Evolutionary conservation across 441 rosid genomes (phyloP), one percentile per base, ranked within the genome.

Genomic region (Erysimum cheiri): DNA sequence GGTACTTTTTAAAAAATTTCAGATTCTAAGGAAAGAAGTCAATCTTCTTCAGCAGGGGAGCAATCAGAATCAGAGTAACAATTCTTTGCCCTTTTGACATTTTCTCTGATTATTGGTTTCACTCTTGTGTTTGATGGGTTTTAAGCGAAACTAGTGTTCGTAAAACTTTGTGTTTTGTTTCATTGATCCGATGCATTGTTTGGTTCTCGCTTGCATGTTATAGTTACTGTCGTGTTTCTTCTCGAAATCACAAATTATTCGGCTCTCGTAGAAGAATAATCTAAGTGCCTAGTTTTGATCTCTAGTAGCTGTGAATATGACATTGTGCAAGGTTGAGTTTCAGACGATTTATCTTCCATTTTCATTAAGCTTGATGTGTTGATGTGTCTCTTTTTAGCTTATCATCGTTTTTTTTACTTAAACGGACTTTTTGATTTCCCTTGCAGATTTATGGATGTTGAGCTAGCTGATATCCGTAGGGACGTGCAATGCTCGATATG

Each of bases 401-500:
- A 40, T 6, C 61, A 40, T 52, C n/a, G 12, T 22, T 49, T 26
- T 44, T 46, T 8, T 17, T 11, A 57, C 37, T 37, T 19, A 47
- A 29, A 47, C 49, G 5, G 66, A 14, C 57, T 36, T 49, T 7
- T 39, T 37, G 32, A 4, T 43, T 80, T 79, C 14, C 65, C 32
- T 63, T 82, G 87, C 93, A 94, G 99, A 78, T 86, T 67, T 84
- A 80, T 87, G 74, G 69, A 72, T 46, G 80, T 90, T 62, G 88
- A 90, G 69, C 85, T 92, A 56, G 81, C 84, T 8, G 90, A 88
- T 26, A 82, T 94, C 67, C 97, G 98, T 62, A 90, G 77, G 76
- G 90, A 86, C 65, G 96, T 94, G 44, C 96, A 92, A 14, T 94
- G 99, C 77, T 94, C 99, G 29, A 94, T 94, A 73, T 94, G 99